Percentiles rank a stretch among this genome's conserved stretches.
These are phyloP conservation scores for Metarhizium robertsii DNA, from an alignment of 2,329 filamentous ascomycete genomes.

Conservation along the genomic window DNA sequence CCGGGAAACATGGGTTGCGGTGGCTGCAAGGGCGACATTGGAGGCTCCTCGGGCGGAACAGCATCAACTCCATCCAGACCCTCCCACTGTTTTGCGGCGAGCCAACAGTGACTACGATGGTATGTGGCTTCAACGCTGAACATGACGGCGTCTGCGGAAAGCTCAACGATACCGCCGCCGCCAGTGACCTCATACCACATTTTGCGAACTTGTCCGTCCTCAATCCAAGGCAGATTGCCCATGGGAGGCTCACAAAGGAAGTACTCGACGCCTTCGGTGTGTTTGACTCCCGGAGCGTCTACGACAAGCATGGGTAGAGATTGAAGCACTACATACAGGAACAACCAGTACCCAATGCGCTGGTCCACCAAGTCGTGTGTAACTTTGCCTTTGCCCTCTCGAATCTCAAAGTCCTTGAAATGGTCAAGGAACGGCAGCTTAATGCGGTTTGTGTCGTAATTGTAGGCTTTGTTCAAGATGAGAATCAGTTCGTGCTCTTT, in stretches of 20 bases:
- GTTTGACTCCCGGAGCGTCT: conserved; percentile 61
- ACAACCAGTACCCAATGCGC: conserved; percentile 71
- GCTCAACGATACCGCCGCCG: conserved; percentile 45
- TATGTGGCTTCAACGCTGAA: conserved; percentile 54
- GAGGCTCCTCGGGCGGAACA: conserved; percentile 19
- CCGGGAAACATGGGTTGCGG: conserved; percentile 26
- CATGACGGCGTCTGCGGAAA: conserved; percentile 50
- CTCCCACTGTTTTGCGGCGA: conserved; percentile 42
- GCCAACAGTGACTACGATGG: conserved; percentile 48
- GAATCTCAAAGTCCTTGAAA: conserved; percentile 63
- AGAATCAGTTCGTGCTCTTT: conserved; percentile 70
- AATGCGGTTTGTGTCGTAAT: conserved; percentile 56
- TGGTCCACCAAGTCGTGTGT: conserved; percentile 61
- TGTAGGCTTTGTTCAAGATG: conserved; percentile 73
- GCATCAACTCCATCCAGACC: conserved; percentile 20
- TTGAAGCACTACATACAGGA: conserved; percentile 70
- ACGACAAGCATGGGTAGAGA: conserved; percentile 68
- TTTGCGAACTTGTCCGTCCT: conserved; percentile 52
- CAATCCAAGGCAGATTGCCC: conserved; percentile 65
- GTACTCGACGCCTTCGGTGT: conserved; percentile 67
- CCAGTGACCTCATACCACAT: conserved; percentile 71
- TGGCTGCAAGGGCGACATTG: conserved; percentile 29
- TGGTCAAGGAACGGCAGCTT: conserved; percentile 55
- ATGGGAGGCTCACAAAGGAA: conserved; percentile 71
- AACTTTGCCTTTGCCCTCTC: conserved; percentile 54